Conservation (phyloP, 2,329 filamentous ascomycete species). For the Dothidotthia symphoricarpi region DNA sequence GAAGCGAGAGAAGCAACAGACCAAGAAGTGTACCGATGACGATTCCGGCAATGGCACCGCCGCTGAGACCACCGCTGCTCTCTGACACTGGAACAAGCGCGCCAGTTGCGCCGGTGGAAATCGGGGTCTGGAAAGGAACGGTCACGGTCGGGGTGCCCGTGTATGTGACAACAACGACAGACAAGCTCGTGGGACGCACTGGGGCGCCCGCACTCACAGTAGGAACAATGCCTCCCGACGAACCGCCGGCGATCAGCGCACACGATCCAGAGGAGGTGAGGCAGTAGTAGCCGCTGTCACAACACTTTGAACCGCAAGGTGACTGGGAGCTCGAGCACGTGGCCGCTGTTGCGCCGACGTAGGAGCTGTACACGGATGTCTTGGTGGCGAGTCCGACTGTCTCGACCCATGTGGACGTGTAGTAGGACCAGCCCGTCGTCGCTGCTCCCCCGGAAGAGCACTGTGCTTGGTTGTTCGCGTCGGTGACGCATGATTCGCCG, state of each 20-base stretch:
- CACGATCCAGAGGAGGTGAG: slow-evolving; percentile 54
- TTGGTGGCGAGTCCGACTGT: slow-evolving; percentile 53
- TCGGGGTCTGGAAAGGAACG: slow-evolving; percentile 51
- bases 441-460: slow-evolving; percentile 29
- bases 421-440: slow-evolving; percentile 54
- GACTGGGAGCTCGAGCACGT: slow-evolving; percentile 55
- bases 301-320: slow-evolving; percentile 69
- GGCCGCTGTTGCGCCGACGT: slow-evolving; percentile 21
- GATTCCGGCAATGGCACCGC: slow-evolving; percentile 76
- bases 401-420: slow-evolving; percentile 58
- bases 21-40: slow-evolving; percentile 71
- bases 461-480: slow-evolving; percentile 37
- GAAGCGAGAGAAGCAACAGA: slow-evolving; percentile 63
- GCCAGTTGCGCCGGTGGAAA: slow-evolving; percentile 53
- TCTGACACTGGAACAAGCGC: slow-evolving; percentile 31
- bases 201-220: slow-evolving; percentile 50
- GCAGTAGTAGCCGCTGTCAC: slow-evolving; percentile 68
- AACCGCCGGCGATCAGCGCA: slow-evolving; percentile 53
- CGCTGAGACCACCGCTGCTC: slow-evolving; percentile 53
- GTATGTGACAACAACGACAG: slow-evolving; percentile 52
- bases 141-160: slow-evolving; percentile 49
- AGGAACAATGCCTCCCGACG: slow-evolving; percentile 42
- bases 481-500: slow-evolving; percentile 32
- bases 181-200: slow-evolving; percentile 53
- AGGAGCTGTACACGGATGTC: slow-evolving; percentile 54